Percentiles rank a stretch among this genome's conserved stretches.
Evolutionary conservation across 2,329 filamentous ascomycete genomes (phyloP).

Genomic region (Alternaria hordeiaustralica): DNA sequence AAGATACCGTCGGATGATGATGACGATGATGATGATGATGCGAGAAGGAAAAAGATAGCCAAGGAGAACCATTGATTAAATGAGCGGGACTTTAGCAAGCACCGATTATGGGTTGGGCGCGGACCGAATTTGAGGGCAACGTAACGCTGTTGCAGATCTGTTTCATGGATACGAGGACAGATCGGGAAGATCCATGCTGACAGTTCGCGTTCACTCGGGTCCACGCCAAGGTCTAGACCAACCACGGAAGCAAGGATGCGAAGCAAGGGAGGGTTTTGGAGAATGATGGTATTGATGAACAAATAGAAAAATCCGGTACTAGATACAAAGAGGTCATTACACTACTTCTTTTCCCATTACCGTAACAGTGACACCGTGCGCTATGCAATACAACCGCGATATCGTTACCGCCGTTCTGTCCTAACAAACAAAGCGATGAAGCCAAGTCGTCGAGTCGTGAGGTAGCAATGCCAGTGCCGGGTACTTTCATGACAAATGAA

Average conservation of each 20-base stretch:
- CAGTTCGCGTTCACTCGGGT: background rate
- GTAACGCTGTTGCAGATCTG: constrained; percentile 14
- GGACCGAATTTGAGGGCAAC: background rate
- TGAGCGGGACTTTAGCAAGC: background rate
- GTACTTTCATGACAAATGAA: constrained; percentile 1
- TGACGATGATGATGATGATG: background rate
- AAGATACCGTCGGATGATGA: background rate
- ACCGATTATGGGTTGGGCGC: background rate
- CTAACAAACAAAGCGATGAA: constrained; percentile 4
- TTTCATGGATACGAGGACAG: constrained; percentile 12
- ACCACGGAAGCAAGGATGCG: background rate
- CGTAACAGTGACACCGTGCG: constrained; percentile 2
- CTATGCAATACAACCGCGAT: constrained; percentile 5
- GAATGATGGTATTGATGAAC: background rate
- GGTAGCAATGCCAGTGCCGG: constrained; percentile 4
- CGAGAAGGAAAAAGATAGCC: background rate
- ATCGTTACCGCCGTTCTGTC: background rate
- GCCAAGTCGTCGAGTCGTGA: constrained; percentile 3
- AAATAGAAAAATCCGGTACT: background rate
- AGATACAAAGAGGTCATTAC: background rate
- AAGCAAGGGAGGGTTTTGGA: background rate
- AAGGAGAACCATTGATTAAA: background rate
- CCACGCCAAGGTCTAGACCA: background rate
- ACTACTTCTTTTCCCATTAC: background rate
- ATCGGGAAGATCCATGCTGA: background rate